Evolutionary conservation across 2,329 filamentous ascomycete genomes (phyloP).

Genomic region (Sporothrix inflata): DNA sequence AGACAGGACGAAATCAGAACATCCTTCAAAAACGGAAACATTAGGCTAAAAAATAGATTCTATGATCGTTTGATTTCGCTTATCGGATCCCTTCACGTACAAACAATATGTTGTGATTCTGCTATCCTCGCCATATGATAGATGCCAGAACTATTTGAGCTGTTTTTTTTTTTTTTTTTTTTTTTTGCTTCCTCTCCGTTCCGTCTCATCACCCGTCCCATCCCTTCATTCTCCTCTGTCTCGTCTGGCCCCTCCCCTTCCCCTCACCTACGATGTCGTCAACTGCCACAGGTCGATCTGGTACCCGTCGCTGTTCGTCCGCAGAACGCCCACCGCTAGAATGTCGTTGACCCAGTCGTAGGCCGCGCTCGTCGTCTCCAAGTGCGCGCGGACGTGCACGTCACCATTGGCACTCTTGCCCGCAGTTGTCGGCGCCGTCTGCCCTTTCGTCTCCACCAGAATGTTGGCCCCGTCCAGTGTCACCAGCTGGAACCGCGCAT

Average conservation of each 20-base stretch:
- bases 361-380: constrained; percentile 38
- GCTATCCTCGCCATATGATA: neutral
- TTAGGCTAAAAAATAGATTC: constrained; percentile 7
- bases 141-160: neutral
- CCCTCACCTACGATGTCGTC: neutral
- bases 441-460: constrained; percentile 40
- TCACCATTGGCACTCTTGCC: neutral
- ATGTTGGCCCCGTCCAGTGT: constrained; percentile 41
- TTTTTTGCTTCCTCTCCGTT: neutral
- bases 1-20: neutral
- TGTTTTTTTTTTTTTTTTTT: too few relatives aligned
- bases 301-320: constrained; percentile 30
- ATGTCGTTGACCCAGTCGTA: constrained; percentile 43
- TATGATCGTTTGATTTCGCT: neutral
- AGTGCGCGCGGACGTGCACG: constrained; percentile 36
- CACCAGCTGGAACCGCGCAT: constrained; percentile 41
- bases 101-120: neutral
- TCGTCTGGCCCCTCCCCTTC: neutral
- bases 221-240: too few relatives aligned
- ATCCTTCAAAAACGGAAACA: constrained; percentile 16
- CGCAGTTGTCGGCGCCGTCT: constrained; percentile 36
- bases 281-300: constrained; percentile 41
- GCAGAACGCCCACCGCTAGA: constrained; percentile 39
- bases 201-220: neutral
- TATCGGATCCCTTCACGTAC: neutral